Evolutionary conservation across 2,329 filamentous ascomycete species (phyloP).

Genomic region (Remersonia thermophila): DNA sequence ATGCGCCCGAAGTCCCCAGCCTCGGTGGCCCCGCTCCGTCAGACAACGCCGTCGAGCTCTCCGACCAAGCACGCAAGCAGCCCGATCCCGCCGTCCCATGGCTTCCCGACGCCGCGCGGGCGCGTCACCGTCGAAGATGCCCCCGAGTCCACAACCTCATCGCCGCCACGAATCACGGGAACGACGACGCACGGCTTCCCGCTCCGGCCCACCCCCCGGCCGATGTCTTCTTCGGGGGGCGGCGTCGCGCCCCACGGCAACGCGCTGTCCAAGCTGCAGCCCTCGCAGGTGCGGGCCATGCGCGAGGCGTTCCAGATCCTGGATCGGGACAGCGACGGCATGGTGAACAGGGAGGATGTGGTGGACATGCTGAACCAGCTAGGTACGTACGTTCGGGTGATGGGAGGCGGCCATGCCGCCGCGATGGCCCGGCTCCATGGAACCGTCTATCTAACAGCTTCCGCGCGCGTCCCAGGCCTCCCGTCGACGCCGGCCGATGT

Average conservation of each 20-base stretch:
- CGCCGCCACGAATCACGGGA: too few relatives aligned
- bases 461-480: too few relatives aligned
- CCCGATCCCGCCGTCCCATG: neutral
- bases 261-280: slow-evolving; percentile 60
- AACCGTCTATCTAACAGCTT: too few relatives aligned
- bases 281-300: slow-evolving; percentile 73
- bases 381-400: slow-evolving; percentile 34
- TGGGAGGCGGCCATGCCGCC: neutral
- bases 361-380: slow-evolving; percentile 78
- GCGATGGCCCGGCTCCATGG: too few relatives aligned
- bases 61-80: slow-evolving; percentile 33
- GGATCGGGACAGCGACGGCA: slow-evolving; percentile 76
- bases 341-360: slow-evolving; percentile 71
- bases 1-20: slow-evolving; percentile 49
- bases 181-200: neutral
- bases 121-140: slow-evolving; percentile 8
- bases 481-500: slow-evolving; percentile 59
- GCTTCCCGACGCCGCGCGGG: slow-evolving; percentile 26
- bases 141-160: slow-evolving; percentile 2
- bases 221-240: neutral
- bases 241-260: slow-evolving; percentile 24
- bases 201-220: slow-evolving; percentile 6
- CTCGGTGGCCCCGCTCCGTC: slow-evolving; percentile 53
- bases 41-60: slow-evolving; percentile 52
- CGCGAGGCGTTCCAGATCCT: slow-evolving; percentile 90